Base-by-base conservation (phyloP, 495 filamentous ascomycete species). In the Talaromyces ruber region DNA sequence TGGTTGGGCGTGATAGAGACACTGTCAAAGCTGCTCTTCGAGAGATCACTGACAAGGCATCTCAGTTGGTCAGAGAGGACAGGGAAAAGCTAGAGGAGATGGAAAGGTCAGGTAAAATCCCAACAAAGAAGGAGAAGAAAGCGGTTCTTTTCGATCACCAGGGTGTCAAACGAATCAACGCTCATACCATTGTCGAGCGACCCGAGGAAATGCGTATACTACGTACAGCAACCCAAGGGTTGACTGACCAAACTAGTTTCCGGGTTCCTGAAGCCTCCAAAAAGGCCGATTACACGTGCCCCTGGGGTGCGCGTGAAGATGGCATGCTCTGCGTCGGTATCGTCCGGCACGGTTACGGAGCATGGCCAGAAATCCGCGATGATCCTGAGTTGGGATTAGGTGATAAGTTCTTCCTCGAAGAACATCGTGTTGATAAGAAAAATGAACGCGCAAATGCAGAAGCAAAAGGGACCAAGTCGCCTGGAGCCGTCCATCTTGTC, bases 321-420 rank as follows among this genome's bases (percentile, higher is more conserved):
- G 94, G 90, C 32, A 99, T 99, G 94, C 86, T 99, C 51, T 89
- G 92, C 61, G 84, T 97, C 29, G 94, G 94, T 58, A 96, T 99
- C 65, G 85, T 88, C 61, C 83, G 88, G 45, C 93, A 98, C 70
- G 94, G 94, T 2, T 97, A 95, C 70, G 94, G 94, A 59, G 91
- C 92, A 18, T 99, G 94, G 94, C 80, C 84, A 3, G 84, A 89
- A 63, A 98, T 99, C 67, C 86, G 93, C 9, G 95, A 98, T 66
- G 94, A 99, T 68, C 79, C 84, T 5, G 92, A 97, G 58, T 82
- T 99, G 18, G 86, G 82, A 4, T 87, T 99, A 75, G 79, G 80
- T 3, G 94, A 97, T 64, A 98, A 97, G 69, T 92, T 98, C 71
- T 99, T 95, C 77, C 72, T 99, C 6, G 94, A 99, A 71, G 94